Base-by-base conservation (phyloP, 1,284 basidiomycete species). In the Marasmius sp. region DNA sequence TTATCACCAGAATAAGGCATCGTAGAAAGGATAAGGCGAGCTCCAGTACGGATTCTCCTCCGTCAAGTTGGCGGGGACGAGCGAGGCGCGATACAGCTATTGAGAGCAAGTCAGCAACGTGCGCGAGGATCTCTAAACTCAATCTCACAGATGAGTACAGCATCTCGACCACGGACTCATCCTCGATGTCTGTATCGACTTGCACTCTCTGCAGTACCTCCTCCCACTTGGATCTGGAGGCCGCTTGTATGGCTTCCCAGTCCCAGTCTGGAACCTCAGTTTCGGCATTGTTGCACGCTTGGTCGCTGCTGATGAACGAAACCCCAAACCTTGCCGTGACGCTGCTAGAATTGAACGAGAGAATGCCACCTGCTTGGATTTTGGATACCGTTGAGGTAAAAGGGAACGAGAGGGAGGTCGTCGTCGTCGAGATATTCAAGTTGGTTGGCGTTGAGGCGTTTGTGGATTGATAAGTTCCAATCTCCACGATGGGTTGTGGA, bases 31-130 rank as follows among this genome's bases (percentile, higher is more conserved):
- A 66, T 72, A 76, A 3, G 71, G 64, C 1, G 77, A 78, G 2
- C 67, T 69, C 77, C 77, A 80, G 63, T 77, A 78, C 0, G 77
- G 79, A 54, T 82, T 82, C 66, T 85, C 83, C 41, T 69, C 74
- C 0, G 83, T 84, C 59, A 83, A 65, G 62, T 84, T 84, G 9
- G 81, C 81, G 5, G 83, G 83, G 1, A 83, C 80, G 34, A 85
- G 72, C 34, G 79, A 79, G 0, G 78, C 73, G 41, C 82, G 80
- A 65, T 84, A 85, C 22, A 84, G 74, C 80, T 82, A 53, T n/a
- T 43, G 41, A 43, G 41, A 12, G 2, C 6, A 12, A 43, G 41
- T 43, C 6, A 43, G 11, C n/a, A 27, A 27, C 27, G 27, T 27
- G 27, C 27, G 5, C 16, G 33, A 49, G 34, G 34, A 57, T 12